Base-by-base conservation (phyloP, 208 protist species). In the Paratrypanosoma confusum region DNA sequence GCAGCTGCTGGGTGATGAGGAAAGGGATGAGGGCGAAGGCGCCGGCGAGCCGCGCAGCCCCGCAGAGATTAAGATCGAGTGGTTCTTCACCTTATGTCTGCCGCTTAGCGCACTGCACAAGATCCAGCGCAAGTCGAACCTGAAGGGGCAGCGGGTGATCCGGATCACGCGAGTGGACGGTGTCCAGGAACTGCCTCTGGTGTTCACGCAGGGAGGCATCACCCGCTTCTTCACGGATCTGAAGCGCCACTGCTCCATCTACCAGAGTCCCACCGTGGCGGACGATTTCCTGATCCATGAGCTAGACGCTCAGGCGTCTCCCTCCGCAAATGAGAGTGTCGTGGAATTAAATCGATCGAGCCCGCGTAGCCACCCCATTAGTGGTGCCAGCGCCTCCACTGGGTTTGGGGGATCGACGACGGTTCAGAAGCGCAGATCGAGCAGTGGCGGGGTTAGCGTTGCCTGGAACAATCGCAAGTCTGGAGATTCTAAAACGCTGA, bases 281-380 rank as follows among this genome's bases (percentile, higher is more conserved):
- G 46, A 62, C 36, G 60, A 67, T 5, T 67, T 67, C 31, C 38
- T 61, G 42, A 20, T 67, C 17, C 50, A 62, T 38, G 52, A 45
- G 8, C 14, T 42, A 16, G 8, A 37, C 24, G 27, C 35, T 11
- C n/a, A n/a, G n/a, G n/a, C n/a, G n/a, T n/a, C n/a, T n/a, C n/a
- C n/a, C n/a, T n/a, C n/a, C n/a, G n/a, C n/a, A n/a, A n/a, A n/a
- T n/a, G n/a, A n/a, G n/a, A n/a, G n/a, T n/a, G n/a, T n/a, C n/a
- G n/a, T n/a, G n/a, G n/a, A n/a, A n/a, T n/a, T n/a, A n/a, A n/a
- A n/a, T n/a, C n/a, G n/a, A n/a, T n/a, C n/a, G n/a, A n/a, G n/a
- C n/a, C n/a, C n/a, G n/a, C n/a, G n/a, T n/a, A n/a, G n/a, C n/a
- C n/a, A n/a, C n/a, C n/a, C n/a, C n/a, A n/a, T n/a, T n/a, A n/a